Evolutionary conservation across 805 yeast genomes (phyloP).

Genomic region (Starmerella tilneyi): DNA sequence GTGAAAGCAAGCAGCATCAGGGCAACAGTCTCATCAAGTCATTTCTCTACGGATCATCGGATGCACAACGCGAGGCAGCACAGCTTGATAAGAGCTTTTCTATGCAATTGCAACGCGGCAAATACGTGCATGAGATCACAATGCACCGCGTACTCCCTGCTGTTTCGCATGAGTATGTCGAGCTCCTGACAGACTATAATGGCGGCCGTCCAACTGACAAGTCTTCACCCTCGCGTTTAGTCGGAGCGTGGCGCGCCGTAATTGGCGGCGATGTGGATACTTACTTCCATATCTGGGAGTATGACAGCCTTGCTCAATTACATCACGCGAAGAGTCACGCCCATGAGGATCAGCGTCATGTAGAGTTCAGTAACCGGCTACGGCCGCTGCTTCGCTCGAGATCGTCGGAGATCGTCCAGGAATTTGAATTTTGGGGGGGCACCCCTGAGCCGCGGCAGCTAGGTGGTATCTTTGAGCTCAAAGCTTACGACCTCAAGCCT

Average conservation of each 20-base stretch:
- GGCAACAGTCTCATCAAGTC: slow-evolving; percentile 28
- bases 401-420: slow-evolving; percentile 33
- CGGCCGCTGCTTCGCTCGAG: slow-evolving; percentile 32
- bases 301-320: slow-evolving; percentile 35
- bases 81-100: slow-evolving; percentile 31
- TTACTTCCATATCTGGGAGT: slow-evolving; percentile 37
- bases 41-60: slow-evolving; percentile 33
- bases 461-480: slow-evolving; percentile 37
- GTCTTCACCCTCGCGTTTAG: slow-evolving; percentile 33
- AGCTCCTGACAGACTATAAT: slow-evolving; percentile 24
- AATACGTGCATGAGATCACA: slow-evolving; percentile 36
- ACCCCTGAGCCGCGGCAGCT: slow-evolving; percentile 35
- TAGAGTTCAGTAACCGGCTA: slow-evolving; percentile 26
- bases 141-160: slow-evolving; percentile 34
- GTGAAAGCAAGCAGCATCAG: background rate
- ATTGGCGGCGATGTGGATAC: slow-evolving; percentile 35
- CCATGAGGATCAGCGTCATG: slow-evolving; percentile 25
- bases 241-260: slow-evolving; percentile 37
- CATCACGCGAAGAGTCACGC: slow-evolving; percentile 32
- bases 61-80: slow-evolving; percentile 31
- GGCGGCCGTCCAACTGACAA: slow-evolving; percentile 12
- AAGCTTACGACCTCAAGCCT: slow-evolving; percentile 34
- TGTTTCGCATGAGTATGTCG: slow-evolving; percentile 31
- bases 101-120: slow-evolving; percentile 33
- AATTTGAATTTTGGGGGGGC: slow-evolving; percentile 39